Percentiles rank a stretch among this genome's conserved stretches.
Evolutionary conservation across 116 monocot species (phyloP).

Genomic region (Cymodocea nodosa): DNA sequence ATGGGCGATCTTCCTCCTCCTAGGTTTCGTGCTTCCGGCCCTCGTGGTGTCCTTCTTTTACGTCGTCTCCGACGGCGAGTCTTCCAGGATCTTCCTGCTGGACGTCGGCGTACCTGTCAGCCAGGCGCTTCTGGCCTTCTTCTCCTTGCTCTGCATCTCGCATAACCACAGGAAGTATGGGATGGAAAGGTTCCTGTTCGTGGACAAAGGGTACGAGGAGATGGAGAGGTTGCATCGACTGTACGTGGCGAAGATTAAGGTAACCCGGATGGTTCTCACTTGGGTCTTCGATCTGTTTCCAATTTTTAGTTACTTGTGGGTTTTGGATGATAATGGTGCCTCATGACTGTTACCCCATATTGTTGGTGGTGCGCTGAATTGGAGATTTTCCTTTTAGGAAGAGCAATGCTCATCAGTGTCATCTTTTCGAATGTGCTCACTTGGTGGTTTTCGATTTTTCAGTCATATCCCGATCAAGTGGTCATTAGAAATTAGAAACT

Average conservation of each 20-base stretch:
- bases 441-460: no score
- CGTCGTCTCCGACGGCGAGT: not conserved
- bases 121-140: slow-evolving; percentile 35
- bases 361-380: no score
- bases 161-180: slow-evolving; percentile 51
- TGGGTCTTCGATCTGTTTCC: not conserved
- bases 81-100: slow-evolving; percentile 35
- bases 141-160: slow-evolving; percentile 42
- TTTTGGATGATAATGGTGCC: no score
- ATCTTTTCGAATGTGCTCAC: no score
- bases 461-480: no score
- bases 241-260: slow-evolving; percentile 62
- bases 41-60: slow-evolving; percentile 1
- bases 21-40: slow-evolving; percentile 30
- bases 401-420: no score
- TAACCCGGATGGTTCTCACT: not conserved
- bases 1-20: slow-evolving; percentile 17
- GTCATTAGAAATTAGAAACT: no score
- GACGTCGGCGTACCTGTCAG: slow-evolving; percentile 32
- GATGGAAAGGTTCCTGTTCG: slow-evolving; percentile 59
- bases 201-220: slow-evolving; percentile 41
- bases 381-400: no score
- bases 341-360: no score
- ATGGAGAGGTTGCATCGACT: slow-evolving; percentile 45
- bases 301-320: no score